phyloP scores from a whole-genome alignment of 345 rosid genomes.

The Populus euphratica region DNA sequence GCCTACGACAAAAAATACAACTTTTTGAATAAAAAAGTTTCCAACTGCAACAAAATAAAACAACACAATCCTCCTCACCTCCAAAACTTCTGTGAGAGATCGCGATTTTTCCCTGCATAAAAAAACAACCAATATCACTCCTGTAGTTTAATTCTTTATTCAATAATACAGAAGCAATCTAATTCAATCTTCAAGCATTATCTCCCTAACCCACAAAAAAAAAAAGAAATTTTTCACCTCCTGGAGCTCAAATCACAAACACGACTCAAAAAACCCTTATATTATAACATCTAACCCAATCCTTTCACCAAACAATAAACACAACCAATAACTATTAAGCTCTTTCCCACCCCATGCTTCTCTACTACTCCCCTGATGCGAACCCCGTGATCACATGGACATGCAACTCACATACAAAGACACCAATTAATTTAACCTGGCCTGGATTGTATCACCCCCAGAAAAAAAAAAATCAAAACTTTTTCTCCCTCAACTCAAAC shows the following conservation, averaged over 20 bases:
- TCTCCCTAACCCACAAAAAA: neutral
- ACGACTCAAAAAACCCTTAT: no score
- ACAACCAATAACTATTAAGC: no score
- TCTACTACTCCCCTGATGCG: no score
- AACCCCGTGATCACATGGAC: no score
- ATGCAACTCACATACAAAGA: no score
- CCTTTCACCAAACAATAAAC: no score
- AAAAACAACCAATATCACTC: neutral
- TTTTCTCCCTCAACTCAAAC: neutral
- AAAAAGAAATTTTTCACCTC: neutral
- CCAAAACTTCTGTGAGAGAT: slow-evolving; percentile 87
- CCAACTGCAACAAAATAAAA: neutral
- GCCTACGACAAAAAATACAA: neutral
- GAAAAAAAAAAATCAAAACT: neutral
- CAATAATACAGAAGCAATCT: neutral
- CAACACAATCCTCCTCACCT: slow-evolving; percentile 41
- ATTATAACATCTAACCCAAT: no score
- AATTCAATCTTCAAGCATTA: neutral
- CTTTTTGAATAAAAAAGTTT: neutral
- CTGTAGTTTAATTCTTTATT: neutral
- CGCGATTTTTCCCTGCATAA: slow-evolving; percentile 75
- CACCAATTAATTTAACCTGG: no score
- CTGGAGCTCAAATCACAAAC: neutral
- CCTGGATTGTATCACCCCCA: no score
- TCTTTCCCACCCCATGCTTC: no score